Conservation (phyloP, 108 stramenopile species). For the Stephanodiscus minutulus region DNA sequence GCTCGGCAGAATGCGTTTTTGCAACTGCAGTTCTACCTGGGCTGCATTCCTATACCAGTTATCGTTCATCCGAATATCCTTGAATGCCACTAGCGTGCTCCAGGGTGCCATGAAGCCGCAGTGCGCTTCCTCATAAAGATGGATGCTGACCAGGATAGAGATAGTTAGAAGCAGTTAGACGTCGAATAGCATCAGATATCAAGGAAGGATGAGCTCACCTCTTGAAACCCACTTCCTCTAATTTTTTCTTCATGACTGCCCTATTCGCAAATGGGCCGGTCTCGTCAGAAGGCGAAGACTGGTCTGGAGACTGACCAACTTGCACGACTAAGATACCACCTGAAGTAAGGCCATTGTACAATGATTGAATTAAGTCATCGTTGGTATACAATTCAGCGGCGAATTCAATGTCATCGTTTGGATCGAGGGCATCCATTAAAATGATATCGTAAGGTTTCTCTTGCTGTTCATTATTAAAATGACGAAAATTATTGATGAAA, state of each 20-base stretch:
- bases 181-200: neutral
- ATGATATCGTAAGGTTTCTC: conserved; percentile 52
- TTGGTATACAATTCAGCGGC: conserved; percentile 49
- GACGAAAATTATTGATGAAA: conserved; percentile 57
- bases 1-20: conserved; percentile 48
- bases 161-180: neutral
- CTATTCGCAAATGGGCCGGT: conserved; percentile 49
- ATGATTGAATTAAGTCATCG: conserved; percentile 49
- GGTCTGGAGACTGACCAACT: conserved; percentile 55
- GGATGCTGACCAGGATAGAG: conserved; percentile 32
- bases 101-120: conserved; percentile 61
- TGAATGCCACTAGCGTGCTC: conserved; percentile 62
- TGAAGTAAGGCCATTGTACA: conserved; percentile 52
- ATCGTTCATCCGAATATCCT: conserved; percentile 34
- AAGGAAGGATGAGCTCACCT: conserved; percentile 17
- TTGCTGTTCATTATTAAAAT: conserved; percentile 5
- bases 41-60: conserved; percentile 67
- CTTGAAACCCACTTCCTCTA: conserved; percentile 58
- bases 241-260: conserved; percentile 47
- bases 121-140: conserved; percentile 55
- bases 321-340: conserved; percentile 69
- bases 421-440: conserved; percentile 61
- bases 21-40: conserved; percentile 59
- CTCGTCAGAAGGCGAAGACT: conserved; percentile 45
- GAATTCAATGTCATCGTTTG: conserved; percentile 50